phyloP scores from a whole-genome alignment of 2,329 filamentous ascomycete species.

The Xylariaceae sp. region DNA sequence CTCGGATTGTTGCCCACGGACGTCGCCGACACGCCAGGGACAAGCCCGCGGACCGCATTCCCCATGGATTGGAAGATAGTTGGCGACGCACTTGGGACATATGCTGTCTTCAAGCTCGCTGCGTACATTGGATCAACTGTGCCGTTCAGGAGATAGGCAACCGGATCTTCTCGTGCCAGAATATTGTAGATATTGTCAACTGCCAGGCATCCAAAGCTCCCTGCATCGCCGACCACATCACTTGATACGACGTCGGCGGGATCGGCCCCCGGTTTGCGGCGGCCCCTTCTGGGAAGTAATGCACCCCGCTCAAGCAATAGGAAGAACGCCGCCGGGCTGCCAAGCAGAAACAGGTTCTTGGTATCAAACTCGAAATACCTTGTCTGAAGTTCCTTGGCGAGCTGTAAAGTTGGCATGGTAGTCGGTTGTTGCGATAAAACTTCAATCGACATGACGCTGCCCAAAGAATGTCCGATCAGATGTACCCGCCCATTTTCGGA shows the following conservation, averaged over 20 bases:
- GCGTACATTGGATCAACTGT: slow-evolving; percentile 81
- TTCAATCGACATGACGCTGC: slow-evolving; percentile 91
- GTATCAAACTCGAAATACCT: slow-evolving; percentile 88
- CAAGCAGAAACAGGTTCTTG: slow-evolving; percentile 80
- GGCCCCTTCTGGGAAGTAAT: slow-evolving; percentile 71
- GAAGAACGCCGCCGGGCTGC: slow-evolving; percentile 91
- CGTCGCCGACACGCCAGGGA: slow-evolving; percentile 45
- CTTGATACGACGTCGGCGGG: slow-evolving; percentile 52
- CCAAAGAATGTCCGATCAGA: slow-evolving; percentile 87
- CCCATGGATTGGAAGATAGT: slow-evolving; percentile 63
- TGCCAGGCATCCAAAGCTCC: slow-evolving; percentile 82
- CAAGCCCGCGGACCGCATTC: slow-evolving; percentile 58
- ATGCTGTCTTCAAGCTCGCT: slow-evolving; percentile 68
- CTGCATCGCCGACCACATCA: slow-evolving; percentile 70
- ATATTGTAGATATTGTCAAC: slow-evolving; percentile 98
- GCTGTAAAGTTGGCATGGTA: slow-evolving; percentile 49
- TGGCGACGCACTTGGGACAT: slow-evolving; percentile 69
- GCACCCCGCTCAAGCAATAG: slow-evolving; percentile 71
- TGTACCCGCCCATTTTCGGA: slow-evolving; percentile 78
- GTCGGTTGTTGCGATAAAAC: slow-evolving; percentile 88
- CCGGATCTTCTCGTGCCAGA: slow-evolving; percentile 66
- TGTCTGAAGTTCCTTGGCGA: slow-evolving; percentile 39
- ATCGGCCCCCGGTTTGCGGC: slow-evolving; percentile 71
- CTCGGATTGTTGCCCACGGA: slow-evolving; percentile 28
- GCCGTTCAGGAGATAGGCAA: slow-evolving; percentile 89